Evolutionary conservation across 108 stramenopile species (phyloP).

Genomic region (Cyclostephanos tholiformis): DNA sequence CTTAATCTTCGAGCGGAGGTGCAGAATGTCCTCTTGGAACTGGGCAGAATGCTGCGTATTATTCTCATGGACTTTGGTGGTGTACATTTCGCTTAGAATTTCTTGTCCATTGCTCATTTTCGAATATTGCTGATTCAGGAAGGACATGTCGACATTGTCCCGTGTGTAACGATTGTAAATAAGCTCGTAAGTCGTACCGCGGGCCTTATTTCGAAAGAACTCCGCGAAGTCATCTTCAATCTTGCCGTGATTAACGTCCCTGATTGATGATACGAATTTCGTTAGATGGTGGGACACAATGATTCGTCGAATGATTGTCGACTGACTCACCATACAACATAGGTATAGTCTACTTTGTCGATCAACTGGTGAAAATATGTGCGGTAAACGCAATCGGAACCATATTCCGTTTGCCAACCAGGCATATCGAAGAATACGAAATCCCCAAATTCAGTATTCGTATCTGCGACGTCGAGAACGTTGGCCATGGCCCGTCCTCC

Average conservation of each 20-base stretch:
- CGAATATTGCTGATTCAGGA: constrained; percentile 51
- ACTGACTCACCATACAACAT: constrained; percentile 46
- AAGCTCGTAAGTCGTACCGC: constrained; percentile 42
- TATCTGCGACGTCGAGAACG: constrained; percentile 47
- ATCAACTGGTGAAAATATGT: constrained; percentile 45
- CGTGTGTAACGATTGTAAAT: constrained; percentile 45
- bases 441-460: constrained; percentile 41
- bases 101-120: constrained; percentile 50
- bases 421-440: constrained; percentile 54
- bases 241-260: constrained; percentile 51
- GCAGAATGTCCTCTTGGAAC: constrained; percentile 39
- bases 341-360: constrained; percentile 50
- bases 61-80: constrained; percentile 49
- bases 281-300: neutral
- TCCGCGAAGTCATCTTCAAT: constrained; percentile 49
- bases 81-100: constrained; percentile 42
- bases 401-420: constrained; percentile 23
- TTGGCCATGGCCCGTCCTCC: constrained; percentile 38
- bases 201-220: constrained; percentile 50
- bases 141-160: constrained; percentile 35
- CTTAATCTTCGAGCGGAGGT: constrained; percentile 39
- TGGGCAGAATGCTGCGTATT: constrained; percentile 21
- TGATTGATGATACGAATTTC: neutral
- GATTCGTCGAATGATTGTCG: neutral
- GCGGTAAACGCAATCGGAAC: constrained; percentile 38